Evolutionary conservation across 257 asterid species (phyloP).

Genomic region (Gynochthodes officinalis): DNA sequence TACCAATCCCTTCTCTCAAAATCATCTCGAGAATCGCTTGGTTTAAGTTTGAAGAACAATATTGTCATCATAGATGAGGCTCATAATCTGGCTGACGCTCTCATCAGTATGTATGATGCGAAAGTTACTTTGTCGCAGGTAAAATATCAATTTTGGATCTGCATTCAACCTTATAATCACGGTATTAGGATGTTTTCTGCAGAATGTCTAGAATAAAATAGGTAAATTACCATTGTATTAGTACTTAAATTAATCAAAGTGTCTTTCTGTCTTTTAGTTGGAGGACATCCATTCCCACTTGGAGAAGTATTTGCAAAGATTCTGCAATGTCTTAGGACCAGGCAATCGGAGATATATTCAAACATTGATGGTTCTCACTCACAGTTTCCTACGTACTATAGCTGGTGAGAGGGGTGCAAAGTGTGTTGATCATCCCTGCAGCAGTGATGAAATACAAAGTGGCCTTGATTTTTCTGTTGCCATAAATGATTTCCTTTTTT

Average conservation of each 20-base stretch:
- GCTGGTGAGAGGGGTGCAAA: conserved; percentile 33
- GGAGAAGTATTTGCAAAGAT: conserved; percentile 64
- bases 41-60: conserved; percentile 69
- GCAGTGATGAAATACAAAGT: conserved; percentile 38
- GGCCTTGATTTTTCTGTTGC: conserved; percentile 50
- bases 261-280: conserved; percentile 55
- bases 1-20: conserved; percentile 98
- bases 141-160: conserved; percentile 16
- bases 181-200: conserved; percentile 3
- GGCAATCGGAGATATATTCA: conserved; percentile 94
- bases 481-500: conserved; percentile 79
- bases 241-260: not conserved
- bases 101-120: conserved; percentile 83
- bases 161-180: not conserved
- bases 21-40: conserved; percentile 86
- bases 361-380: conserved; percentile 68
- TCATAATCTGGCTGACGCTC: conserved; percentile 96
- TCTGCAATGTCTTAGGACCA: conserved; percentile 77
- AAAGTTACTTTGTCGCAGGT: conserved; percentile 81
- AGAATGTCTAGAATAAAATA: not conserved
- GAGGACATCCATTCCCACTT: conserved; percentile 58
- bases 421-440: conserved; percentile 25
- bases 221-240: not conserved
- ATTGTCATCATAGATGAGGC: conserved; percentile 91
- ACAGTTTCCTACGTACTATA: conserved; percentile 51